These are phyloP conservation scores for Cairneyella variabilis DNA, from an alignment of 495 filamentous ascomycete genomes.

Conservation along the genomic window DNA sequence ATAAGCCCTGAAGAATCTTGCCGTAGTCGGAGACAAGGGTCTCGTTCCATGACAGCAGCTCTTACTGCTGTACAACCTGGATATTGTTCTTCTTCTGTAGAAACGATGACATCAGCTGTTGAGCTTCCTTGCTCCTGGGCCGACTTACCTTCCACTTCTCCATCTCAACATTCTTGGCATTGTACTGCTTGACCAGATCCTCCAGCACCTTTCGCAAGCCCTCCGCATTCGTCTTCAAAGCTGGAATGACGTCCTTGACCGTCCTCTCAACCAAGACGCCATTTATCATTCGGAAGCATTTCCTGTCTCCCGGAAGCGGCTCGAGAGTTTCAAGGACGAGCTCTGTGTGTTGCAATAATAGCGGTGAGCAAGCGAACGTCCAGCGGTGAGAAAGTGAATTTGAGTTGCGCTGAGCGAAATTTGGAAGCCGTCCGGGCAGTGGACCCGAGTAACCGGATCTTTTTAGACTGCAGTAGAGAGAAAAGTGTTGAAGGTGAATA, in stretches of 20 bases:
- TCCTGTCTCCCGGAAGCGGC: constrained; percentile 78
- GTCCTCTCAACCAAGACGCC: constrained; percentile 93
- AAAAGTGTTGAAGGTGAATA: constrained; percentile 12
- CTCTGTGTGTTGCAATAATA: constrained; percentile 40
- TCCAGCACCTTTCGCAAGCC: constrained; percentile 95
- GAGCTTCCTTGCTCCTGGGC: background rate
- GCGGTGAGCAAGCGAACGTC: constrained; percentile 16
- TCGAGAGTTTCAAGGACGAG: constrained; percentile 92
- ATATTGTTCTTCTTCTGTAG: constrained; percentile 96
- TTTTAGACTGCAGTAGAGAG: constrained; percentile 12
- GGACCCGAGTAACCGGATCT: too few species aligned
- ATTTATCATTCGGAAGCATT: constrained; percentile 99
- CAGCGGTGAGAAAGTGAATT: constrained; percentile 21
- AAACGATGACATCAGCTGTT: constrained; percentile 20
- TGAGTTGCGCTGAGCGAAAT: background rate
- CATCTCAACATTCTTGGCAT: constrained; percentile 87
- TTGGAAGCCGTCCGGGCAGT: constrained; percentile 8
- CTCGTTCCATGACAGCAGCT: background rate
- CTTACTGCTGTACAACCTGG: constrained; percentile 73
- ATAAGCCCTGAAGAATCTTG: background rate
- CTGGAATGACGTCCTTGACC: constrained; percentile 85
- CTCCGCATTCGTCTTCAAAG: constrained; percentile 90
- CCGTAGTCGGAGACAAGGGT: background rate
- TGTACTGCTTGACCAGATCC: constrained; percentile 95
- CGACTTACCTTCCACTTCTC: constrained; percentile 93